Evolutionary conservation across 2,329 filamentous ascomycete species (phyloP), one percentile per base, ranked within the genome.

Genomic region (Ampelomyces quisqualis): DNA sequence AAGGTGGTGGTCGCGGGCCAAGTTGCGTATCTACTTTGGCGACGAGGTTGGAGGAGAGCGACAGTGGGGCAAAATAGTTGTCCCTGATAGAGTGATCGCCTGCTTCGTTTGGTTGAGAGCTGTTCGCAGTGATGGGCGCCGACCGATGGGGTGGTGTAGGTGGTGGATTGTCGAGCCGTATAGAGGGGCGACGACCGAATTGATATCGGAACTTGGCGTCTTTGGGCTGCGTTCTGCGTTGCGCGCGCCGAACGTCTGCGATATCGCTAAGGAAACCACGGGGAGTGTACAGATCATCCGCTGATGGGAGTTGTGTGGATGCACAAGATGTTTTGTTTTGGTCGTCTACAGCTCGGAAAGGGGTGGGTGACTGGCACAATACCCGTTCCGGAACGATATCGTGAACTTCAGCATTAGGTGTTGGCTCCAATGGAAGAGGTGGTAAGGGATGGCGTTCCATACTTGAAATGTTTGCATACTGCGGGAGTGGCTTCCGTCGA

Each of bases 361-460:
- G n/a, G n/a, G n/a, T n/a, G n/a, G n/a, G n/a, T n/a, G n/a, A n/a
- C n/a, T n/a, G 22, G 22, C 3, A 24, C 22, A 24, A 24, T 24
- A n/a, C n/a, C n/a, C n/a, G n/a, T n/a, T n/a, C n/a, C n/a, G n/a
- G n/a, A n/a, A n/a, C n/a, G n/a, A n/a, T n/a, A n/a, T n/a, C n/a
- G n/a, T n/a, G n/a, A n/a, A n/a, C n/a, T n/a, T n/a, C n/a, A n/a
- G n/a, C n/a, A n/a, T n/a, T n/a, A 20, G 17, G 24, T 14, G 15
- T 9, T 4, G 20, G n/a, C 28, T 30, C 39, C n/a, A 40, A 18
- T 21, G 51, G 53, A 11, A 51, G 32, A 19, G 38, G 37, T 18
- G 52, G 50, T n/a, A 52, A 30, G 14, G 50, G 46, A n/a, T 39
- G 43, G 18, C 34, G 38, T 26, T 23, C 24, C 23, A 41, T 41